Evolutionary conservation across 2,329 filamentous ascomycete species (phyloP).

Genomic region (Alternaria triticina): DNA sequence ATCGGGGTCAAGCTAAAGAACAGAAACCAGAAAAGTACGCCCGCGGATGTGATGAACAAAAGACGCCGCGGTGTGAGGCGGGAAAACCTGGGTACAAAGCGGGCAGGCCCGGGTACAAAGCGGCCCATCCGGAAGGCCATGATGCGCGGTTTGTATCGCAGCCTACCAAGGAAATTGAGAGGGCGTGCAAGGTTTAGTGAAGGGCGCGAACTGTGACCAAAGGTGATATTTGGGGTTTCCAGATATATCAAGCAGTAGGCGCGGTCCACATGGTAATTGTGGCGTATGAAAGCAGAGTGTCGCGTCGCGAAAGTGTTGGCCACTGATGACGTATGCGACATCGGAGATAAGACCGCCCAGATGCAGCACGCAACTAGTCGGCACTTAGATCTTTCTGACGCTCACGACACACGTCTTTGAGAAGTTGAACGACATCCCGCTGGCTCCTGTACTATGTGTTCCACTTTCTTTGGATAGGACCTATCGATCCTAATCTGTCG

Average conservation of each 20-base stretch:
- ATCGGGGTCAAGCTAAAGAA: conserved; percentile 52
- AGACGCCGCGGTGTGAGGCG: conserved; percentile 30
- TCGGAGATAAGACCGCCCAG: conserved; percentile 4
- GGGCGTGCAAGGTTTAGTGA: neutral
- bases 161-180: conserved; percentile 37
- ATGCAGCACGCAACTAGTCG: neutral
- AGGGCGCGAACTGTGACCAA: neutral
- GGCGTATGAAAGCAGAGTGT: neutral
- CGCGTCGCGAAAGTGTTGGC: conserved; percentile 7
- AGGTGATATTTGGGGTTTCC: neutral
- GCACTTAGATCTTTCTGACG: neutral
- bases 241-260: neutral
- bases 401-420: neutral
- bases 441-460: no score
- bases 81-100: neutral
- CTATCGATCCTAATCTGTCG: neutral
- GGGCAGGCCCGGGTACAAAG: neutral
- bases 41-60: conserved; percentile 35
- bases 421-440: neutral
- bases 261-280: neutral
- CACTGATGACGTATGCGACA: conserved; percentile 7
- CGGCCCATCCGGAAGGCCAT: conserved; percentile 33
- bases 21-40: conserved; percentile 43
- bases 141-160: conserved; percentile 32
- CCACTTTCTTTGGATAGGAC: neutral